A percentile compares a stretch with the other conserved stretches of the same genome.
Evolutionary conservation across 176 grass and related monocot genomes (phyloP).

Genomic region (Hyparrhenia diplandra): DNA sequence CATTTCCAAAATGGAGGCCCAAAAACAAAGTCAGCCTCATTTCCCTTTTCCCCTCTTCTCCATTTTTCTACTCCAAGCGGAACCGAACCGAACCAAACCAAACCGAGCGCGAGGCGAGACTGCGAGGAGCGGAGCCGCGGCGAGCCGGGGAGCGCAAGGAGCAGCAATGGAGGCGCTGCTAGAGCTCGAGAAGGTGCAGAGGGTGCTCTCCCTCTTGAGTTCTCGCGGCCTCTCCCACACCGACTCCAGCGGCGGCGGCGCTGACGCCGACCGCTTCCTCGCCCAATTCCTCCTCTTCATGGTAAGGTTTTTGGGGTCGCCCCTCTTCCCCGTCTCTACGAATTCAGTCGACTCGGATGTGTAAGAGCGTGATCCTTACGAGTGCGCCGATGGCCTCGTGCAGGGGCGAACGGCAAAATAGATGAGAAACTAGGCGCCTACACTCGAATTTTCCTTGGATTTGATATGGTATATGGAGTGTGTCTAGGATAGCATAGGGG

Average conservation of each 20-base stretch:
- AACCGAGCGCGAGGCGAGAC: neutral
- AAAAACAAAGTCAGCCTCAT: neutral
- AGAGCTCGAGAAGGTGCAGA: constrained; percentile 66
- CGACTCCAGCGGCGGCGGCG: neutral
- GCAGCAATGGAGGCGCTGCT: constrained; percentile 64
- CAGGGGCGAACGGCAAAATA: no score
- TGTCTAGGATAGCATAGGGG: neutral
- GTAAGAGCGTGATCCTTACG: neutral
- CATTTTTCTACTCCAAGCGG: neutral
- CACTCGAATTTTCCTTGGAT: neutral
- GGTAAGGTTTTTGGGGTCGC: constrained; percentile 12
- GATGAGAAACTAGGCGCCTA: neutral
- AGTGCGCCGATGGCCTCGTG: no score
- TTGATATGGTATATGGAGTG: neutral
- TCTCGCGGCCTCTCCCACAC: constrained; percentile 35
- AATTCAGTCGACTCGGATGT: neutral
- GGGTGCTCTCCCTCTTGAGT: constrained; percentile 58
- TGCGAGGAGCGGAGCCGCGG: neutral
- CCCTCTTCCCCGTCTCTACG: neutral
- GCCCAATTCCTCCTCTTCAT: constrained; percentile 75
- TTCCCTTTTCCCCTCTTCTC: neutral
- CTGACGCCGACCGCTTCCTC: constrained; percentile 60
- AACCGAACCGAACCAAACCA: neutral
- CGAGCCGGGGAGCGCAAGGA: neutral
- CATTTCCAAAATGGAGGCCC: neutral